These are phyloP conservation scores for Trichophaea hybrida DNA, from an alignment of 2,329 filamentous ascomycete genomes.

Conservation along the genomic window DNA sequence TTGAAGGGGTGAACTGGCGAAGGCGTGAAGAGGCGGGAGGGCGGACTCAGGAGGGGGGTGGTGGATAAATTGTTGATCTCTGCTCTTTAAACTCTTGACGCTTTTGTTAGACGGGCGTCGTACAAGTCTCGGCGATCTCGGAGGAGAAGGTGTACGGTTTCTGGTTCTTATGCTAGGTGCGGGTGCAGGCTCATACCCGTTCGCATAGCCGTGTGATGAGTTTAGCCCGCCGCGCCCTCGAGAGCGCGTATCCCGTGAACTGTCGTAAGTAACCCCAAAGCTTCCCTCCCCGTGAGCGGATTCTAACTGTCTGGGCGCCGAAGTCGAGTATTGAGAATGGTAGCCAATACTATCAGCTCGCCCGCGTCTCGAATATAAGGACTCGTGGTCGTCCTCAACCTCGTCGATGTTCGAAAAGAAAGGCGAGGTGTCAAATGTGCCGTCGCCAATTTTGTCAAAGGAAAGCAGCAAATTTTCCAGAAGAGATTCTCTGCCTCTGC, in stretches of 20 bases:
- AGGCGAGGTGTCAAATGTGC: slow-evolving; percentile 27
- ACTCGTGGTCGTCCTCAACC: slow-evolving; percentile 30
- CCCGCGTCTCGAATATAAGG: slow-evolving; percentile 30
- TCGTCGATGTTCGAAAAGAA: slow-evolving; percentile 34
- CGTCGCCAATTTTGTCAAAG: slow-evolving; percentile 50
- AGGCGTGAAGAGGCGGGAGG: slow-evolving; percentile 32
- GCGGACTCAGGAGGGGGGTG: slow-evolving; percentile 31
- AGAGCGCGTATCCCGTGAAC: slow-evolving; percentile 17
- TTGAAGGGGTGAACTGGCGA: slow-evolving; percentile 14
- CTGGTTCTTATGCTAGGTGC: slow-evolving; percentile 69
- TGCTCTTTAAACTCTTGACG: slow-evolving; percentile 25
- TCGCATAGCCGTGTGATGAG: slow-evolving; percentile 22
- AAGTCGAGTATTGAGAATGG: background rate
- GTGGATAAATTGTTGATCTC: slow-evolving; percentile 30
- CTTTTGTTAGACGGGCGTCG: slow-evolving; percentile 26
- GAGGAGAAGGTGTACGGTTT: slow-evolving; percentile 34
- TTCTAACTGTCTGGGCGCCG: background rate
- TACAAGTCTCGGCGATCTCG: slow-evolving; percentile 28
- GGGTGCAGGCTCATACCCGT: slow-evolving; percentile 44
- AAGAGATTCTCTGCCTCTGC: slow-evolving; percentile 74
- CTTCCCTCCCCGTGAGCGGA: slow-evolving; percentile 12
- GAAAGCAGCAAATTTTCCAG: slow-evolving; percentile 93
- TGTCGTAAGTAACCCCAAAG: slow-evolving; percentile 18
- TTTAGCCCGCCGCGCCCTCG: slow-evolving; percentile 16
- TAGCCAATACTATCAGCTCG: slow-evolving; percentile 8